These are phyloP conservation scores for Euclidium syriacum DNA, from an alignment of 345 rosid species.

Conservation along the genomic window DNA sequence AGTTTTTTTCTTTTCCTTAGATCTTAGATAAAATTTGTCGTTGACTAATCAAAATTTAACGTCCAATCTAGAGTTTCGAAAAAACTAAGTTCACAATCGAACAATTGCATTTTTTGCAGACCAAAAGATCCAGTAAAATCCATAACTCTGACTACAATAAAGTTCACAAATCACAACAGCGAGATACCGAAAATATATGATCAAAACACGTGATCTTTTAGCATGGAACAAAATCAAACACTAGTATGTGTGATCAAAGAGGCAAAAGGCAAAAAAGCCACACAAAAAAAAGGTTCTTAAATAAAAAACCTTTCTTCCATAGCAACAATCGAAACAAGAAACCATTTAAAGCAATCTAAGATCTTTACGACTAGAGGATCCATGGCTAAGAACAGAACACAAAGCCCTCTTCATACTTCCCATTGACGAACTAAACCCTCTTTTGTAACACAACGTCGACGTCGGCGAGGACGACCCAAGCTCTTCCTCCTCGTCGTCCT, in stretches of 20 bases:
- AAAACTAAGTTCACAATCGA: neutral
- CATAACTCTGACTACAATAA: neutral
- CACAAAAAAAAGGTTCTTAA: neutral
- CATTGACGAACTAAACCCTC: conserved; percentile 42
- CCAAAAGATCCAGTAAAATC: neutral
- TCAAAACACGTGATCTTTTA: conserved; percentile 9
- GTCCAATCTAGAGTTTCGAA: neutral
- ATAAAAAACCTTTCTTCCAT: neutral
- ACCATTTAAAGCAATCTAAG: conserved; percentile 20
- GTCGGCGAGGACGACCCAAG: conserved; percentile 20
- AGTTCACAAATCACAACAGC: conserved; percentile 8
- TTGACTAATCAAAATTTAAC: neutral
- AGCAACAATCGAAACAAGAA: conserved; percentile 1
- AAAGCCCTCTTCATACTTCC: conserved; percentile 44
- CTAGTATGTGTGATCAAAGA: conserved; percentile 15
- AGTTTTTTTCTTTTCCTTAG: neutral
- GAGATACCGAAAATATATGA: neutral
- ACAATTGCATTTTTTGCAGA: neutral
- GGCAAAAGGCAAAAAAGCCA: neutral
- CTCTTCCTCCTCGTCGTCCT: conserved; percentile 13
- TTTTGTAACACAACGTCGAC: conserved; percentile 35
- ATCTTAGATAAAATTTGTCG: neutral
- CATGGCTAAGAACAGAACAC: conserved; percentile 35
- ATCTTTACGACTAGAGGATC: conserved; percentile 30
- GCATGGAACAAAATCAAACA: conserved; percentile 22